Evolutionary conservation across 148 eudicot species (phyloP).

Genomic region (Persicaria maculosa): DNA sequence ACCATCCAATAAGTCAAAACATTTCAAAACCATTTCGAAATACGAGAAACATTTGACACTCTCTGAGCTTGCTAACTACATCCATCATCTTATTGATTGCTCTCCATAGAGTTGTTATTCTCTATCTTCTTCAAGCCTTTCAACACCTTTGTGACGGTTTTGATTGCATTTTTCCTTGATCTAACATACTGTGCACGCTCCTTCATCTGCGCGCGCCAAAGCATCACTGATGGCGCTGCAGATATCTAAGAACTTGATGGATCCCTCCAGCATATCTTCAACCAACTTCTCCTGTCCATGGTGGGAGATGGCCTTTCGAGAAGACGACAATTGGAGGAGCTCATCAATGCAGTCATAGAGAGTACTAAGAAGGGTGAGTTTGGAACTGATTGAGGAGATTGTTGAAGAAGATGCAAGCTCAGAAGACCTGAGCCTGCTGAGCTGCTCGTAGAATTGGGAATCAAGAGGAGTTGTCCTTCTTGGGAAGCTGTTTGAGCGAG

Average conservation of each 20-base stretch:
- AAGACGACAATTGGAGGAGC: constrained; percentile 25
- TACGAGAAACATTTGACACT: too few relatives aligned
- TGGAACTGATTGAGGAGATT: not conserved
- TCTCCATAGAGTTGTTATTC: not conserved
- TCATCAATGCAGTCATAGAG: constrained; percentile 20
- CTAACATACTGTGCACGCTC: not conserved
- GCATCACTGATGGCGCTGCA: constrained; percentile 20
- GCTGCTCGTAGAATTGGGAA: not conserved
- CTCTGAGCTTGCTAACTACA: not conserved
- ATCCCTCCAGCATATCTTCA: constrained; percentile 16
- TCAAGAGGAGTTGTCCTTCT: not conserved
- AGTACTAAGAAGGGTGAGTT: not conserved
- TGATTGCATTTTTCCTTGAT: not conserved
- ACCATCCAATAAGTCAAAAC: too few relatives aligned
- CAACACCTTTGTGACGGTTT: not conserved
- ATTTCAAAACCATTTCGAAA: too few relatives aligned
- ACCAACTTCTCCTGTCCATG: not conserved
- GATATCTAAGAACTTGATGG: constrained; percentile 22
- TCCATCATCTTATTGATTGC: not conserved
- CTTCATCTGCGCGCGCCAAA: constrained; percentile 18
- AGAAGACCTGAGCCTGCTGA: not conserved
- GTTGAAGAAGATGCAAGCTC: constrained; percentile 8
- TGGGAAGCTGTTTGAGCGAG: constrained; percentile 11
- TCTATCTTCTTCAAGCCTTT: not conserved
- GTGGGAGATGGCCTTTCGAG: constrained; percentile 12